Conservation (phyloP, 257 asterid genomes). For the Salvia miltiorrhiza region DNA sequence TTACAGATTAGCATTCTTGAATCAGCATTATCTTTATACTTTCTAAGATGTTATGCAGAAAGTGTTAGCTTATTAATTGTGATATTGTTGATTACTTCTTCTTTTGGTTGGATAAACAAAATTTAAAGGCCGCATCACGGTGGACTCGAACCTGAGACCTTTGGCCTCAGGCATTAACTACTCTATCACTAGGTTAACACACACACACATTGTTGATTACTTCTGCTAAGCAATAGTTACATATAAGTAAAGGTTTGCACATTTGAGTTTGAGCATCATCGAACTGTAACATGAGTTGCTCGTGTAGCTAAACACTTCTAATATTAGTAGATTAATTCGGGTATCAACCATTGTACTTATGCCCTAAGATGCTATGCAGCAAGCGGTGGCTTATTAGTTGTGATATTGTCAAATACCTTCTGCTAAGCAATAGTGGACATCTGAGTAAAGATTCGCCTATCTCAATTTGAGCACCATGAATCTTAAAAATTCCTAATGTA, state of each 20-base stretch:
- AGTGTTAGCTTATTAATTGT: too few relatives aligned
- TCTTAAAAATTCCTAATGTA: not conserved
- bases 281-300: not conserved
- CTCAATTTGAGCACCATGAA: slow-evolving; percentile 5
- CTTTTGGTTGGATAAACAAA: too few relatives aligned
- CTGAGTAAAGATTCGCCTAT: not conserved
- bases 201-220: too few relatives aligned
- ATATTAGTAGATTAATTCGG: not conserved
- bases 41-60: too few relatives aligned
- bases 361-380: not conserved
- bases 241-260: too few relatives aligned
- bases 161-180: too few relatives aligned
- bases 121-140: too few relatives aligned
- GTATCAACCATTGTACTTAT: not conserved
- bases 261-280: too few relatives aligned
- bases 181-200: too few relatives aligned
- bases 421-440: not conserved
- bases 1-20: not conserved
- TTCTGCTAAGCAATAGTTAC: too few relatives aligned
- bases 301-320: not conserved
- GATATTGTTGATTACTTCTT: too few relatives aligned
- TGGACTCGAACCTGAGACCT: too few relatives aligned
- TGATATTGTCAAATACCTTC: slow-evolving; percentile 5
- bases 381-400: not conserved
- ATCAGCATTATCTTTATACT: not conserved